Conservation (phyloP, 2,329 filamentous ascomycete genomes). For the Fusarium vanettenii region DNA sequence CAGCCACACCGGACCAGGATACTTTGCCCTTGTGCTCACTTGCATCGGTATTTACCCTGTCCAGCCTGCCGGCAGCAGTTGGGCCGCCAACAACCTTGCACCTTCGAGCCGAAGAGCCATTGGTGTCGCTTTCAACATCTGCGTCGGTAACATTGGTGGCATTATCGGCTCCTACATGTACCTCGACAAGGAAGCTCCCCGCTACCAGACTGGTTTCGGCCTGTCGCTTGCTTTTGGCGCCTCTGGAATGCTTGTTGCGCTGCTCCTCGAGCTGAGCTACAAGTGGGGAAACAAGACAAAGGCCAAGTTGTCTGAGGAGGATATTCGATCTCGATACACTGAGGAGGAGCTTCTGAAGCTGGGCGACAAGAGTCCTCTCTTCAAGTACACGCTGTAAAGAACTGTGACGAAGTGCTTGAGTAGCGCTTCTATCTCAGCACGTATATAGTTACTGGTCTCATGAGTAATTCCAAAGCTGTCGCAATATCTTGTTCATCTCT, state of each 20-base stretch:
- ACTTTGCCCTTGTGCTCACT: neutral
- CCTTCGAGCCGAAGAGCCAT: slow-evolving; percentile 50
- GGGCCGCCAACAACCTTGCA: slow-evolving; percentile 58
- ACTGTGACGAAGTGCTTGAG: neutral
- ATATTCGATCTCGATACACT: slow-evolving; percentile 16
- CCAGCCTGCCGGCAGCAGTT: neutral
- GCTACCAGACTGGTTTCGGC: slow-evolving; percentile 51
- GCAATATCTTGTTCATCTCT: neutral
- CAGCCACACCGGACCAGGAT: neutral
- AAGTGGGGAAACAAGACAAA: slow-evolving; percentile 43
- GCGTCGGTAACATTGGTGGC: slow-evolving; percentile 51
- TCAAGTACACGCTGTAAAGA: neutral
- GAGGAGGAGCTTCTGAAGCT: neutral
- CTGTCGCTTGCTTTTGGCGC: slow-evolving; percentile 47
- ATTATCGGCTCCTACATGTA: slow-evolving; percentile 55
- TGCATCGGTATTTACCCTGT: neutral
- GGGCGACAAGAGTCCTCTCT: neutral
- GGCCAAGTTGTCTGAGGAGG: slow-evolving; percentile 40
- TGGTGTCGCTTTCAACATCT: slow-evolving; percentile 49
- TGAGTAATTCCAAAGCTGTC: neutral
- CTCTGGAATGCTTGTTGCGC: slow-evolving; percentile 43
- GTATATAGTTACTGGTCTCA: neutral
- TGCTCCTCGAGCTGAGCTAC: slow-evolving; percentile 46
- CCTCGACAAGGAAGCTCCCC: slow-evolving; percentile 48
- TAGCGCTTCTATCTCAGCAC: neutral